Conservation (phyloP, 1,284 basidiomycete genomes). For the Ustanciosporium gigantosporum region DNA sequence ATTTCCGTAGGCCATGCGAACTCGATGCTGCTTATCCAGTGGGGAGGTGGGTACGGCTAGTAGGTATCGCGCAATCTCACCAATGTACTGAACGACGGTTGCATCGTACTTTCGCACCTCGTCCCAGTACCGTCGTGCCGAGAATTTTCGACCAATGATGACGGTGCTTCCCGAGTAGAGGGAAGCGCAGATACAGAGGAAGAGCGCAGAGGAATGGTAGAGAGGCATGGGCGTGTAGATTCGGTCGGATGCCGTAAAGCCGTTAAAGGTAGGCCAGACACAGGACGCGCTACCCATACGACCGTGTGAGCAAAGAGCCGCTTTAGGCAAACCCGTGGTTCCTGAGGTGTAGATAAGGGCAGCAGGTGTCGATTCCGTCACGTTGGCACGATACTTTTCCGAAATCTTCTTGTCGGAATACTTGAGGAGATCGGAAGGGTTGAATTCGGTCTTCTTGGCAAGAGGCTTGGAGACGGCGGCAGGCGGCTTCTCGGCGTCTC, state of each 20-base stretch:
- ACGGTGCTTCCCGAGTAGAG: conserved; percentile 54
- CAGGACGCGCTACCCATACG: conserved; percentile 48
- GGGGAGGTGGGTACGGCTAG: conserved; percentile 57
- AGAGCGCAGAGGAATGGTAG: conserved; percentile 55
- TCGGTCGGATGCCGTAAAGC: conserved; percentile 40
- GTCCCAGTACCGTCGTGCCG: conserved; percentile 58
- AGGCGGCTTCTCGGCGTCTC: conserved; percentile 31
- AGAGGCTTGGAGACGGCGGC: conserved; percentile 19
- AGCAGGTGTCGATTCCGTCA: conserved; percentile 33
- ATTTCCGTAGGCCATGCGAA: conserved; percentile 62
- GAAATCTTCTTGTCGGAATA: conserved; percentile 35
- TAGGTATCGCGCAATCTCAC: conserved; percentile 60
- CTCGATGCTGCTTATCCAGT: conserved; percentile 59
- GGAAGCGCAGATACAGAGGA: conserved; percentile 56
- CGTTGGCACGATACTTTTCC: conserved; percentile 34
- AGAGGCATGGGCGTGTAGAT: conserved; percentile 62
- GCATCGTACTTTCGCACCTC: conserved; percentile 58
- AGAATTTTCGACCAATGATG: conserved; percentile 61
- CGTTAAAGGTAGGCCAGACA: conserved; percentile 49
- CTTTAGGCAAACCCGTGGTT: conserved; percentile 60
- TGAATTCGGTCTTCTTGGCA: conserved; percentile 25
- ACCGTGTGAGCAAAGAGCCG: conserved; percentile 60
- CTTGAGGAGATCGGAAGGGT: conserved; percentile 34
- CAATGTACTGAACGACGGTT: conserved; percentile 61
- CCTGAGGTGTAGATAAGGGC: conserved; percentile 54